Base-by-base conservation (phyloP, 225 moss, liverwort and hornwort genomes). In the Physcomitrium patens region DNA sequence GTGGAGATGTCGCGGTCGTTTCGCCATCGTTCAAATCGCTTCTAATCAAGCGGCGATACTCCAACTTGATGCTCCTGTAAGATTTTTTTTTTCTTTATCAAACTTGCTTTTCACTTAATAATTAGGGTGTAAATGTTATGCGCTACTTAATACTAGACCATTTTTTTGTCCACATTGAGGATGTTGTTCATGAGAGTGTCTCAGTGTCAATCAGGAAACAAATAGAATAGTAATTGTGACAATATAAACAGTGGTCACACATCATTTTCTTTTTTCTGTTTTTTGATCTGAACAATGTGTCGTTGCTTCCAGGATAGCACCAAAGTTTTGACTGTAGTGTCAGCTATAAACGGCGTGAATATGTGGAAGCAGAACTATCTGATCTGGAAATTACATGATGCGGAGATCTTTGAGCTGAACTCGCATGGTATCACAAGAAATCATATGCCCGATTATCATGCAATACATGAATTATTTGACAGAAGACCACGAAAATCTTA, bases 331-430 rank as follows among this genome's bases (percentile, higher is more conserved):
- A 79, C 80, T 1, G 57, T 94, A 1, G 68, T 66, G 18, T 92
- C 85, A 10, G 44, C 74, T 28, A 78, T 99, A 44, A 83, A 85
- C 63, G 94, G 93, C 15, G 78, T 91, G 0, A 92, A 99, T 27
- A 57, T 90, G 19, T 94, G 93, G 94, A 89, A 87, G 47, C 80
- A 90, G 56, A 77, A 81, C 65, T 83, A 85, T 19, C 24, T 99
- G 27, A 76, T 94, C 50, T 99, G 97, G 94, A 89, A 84, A 80
- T 23, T 73, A 26, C 79, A 86, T 27, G 85, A 83, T 15, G 94
- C 82, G 2, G 89, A 89, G 55, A 71, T 81, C 20, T 99, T 85
- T 67, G 80, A 91, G 54, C 49, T 99, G 8, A 75, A 41, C 68
- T 70, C 78, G 59, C 41, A 81, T 67, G 90, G 96, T 91, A 81